These are phyloP conservation scores for Trichophyton equinum DNA, from an alignment of 2,329 filamentous ascomycete species.

Conservation along the genomic window DNA sequence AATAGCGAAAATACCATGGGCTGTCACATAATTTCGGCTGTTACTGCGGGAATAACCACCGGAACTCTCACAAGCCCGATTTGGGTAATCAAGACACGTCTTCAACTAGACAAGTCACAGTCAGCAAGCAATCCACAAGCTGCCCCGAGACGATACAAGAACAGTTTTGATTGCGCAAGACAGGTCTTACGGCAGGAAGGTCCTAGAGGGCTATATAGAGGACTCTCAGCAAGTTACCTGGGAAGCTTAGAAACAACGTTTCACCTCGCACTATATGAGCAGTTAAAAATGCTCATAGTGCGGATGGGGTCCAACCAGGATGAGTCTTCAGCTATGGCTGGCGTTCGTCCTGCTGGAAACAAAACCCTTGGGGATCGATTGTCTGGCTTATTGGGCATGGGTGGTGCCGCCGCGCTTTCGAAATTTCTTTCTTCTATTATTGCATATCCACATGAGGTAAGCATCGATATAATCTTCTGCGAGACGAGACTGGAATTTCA, in stretches of 20 bases:
- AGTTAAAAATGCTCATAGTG: constrained; percentile 63
- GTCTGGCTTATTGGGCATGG: constrained; percentile 28
- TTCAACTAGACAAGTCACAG: constrained; percentile 82
- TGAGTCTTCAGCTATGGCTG: constrained; percentile 1
- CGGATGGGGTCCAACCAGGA: constrained; percentile 54
- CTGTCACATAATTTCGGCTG: constrained; percentile 69
- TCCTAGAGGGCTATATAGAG: constrained; percentile 69
- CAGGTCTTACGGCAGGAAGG: constrained; percentile 75
- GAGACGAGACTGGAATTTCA: not conserved
- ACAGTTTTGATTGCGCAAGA: constrained; percentile 73
- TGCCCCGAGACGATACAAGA: constrained; percentile 58
- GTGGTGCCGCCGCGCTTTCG: constrained; percentile 53
- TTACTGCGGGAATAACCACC: constrained; percentile 68
- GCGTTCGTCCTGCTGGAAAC: not conserved
- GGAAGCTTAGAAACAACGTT: constrained; percentile 81
- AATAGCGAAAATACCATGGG: constrained; percentile 41
- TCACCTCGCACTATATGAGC: constrained; percentile 90
- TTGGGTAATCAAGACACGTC: constrained; percentile 86
- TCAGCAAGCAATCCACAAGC: constrained; percentile 37
- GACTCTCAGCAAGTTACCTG: constrained; percentile 80
- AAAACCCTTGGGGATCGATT: not conserved
- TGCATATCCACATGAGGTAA: constrained; percentile 83
- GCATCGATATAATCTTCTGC: not conserved
- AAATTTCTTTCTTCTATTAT: constrained; percentile 74
- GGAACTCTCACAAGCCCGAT: constrained; percentile 91